Base-by-base conservation (phyloP, 2,329 filamentous ascomycete genomes). In the Alternaria conjuncta region DNA sequence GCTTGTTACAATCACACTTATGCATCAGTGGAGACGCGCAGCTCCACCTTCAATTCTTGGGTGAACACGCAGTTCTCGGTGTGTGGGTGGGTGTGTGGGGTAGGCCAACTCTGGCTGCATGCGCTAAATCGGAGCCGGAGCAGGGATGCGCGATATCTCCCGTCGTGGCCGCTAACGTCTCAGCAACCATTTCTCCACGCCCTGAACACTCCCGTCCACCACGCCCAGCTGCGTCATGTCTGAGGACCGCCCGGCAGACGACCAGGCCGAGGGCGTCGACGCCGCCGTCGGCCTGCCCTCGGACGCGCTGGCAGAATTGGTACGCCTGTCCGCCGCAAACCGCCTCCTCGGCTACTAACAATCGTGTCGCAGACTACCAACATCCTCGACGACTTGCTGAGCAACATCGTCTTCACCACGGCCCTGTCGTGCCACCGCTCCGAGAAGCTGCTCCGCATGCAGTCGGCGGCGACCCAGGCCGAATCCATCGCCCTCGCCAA, bases 331-430 rank as follows among this genome's bases (percentile, higher is more conserved):
- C 53, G n/a, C 43, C 57, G 30, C 56, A 59, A 55, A 53, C 60
- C 51, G 45, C 58, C 41, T 54, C 59, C 47, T 53, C 59, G 63
- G 61, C 53, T 64, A 54, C 74, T 76, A 71, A 77, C 41, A 45
- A 57, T 51, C 44, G 28, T 50, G 26, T 55, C 28, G 36, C 56
- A 80, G 79, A 79, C 77, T 9, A 71, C 63, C 43, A 71, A 76
- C 28, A 87, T 95, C 64, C 85, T 95, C 74, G 90, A 94, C 74
- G 91, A 94, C 75, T 81, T 90, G 60, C 83, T 95, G 65, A 89
- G 91, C 82, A 94, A 92, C 79, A 87, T 94, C 74, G 86, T 94
- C 70, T 90, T 92, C 79, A 90, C 92, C 77, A 85, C 93, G 55
- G 84, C 93, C 67, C 85, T 93, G 73, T 88, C 92, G 78, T 89